phyloP scores from a whole-genome alignment of 2,329 filamentous ascomycete genomes.

The Calonectria ilicicola region DNA sequence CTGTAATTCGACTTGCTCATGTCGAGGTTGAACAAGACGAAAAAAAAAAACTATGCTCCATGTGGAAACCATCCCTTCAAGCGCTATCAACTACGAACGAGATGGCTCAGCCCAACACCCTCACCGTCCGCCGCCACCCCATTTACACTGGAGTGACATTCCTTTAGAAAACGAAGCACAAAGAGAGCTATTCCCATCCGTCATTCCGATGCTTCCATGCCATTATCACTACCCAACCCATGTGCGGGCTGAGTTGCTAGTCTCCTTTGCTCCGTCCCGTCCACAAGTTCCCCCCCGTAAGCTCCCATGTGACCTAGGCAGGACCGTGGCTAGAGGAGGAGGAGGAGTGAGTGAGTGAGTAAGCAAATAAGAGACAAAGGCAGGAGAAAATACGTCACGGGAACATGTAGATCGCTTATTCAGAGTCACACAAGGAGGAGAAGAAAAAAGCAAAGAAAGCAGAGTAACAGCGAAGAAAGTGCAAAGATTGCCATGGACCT shows the following conservation, averaged over 20 bases:
- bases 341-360: no score
- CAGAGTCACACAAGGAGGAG: not conserved
- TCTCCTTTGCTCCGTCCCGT: not conserved
- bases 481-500: not conserved
- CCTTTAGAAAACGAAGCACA: not conserved
- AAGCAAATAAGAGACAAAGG: no score
- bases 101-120: constrained; percentile 19
- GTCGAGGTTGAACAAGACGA: not conserved
- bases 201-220: constrained; percentile 2
- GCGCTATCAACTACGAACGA: constrained; percentile 21
- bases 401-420: not conserved
- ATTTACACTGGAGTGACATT: constrained; percentile 7
- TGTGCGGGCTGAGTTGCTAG: not conserved
- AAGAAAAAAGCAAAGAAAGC: not conserved
- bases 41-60: not conserved
- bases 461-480: no score
- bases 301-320: not conserved
- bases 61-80: not conserved
- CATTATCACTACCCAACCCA: constrained; percentile 6
- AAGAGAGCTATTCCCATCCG: not conserved
- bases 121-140: not conserved
- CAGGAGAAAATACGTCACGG: not conserved
- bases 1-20: not conserved
- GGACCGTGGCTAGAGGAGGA: no score
- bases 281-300: not conserved